Base-by-base conservation (phyloP, 768 basidiomycete genomes). In the Psilocybe cyanescens region DNA sequence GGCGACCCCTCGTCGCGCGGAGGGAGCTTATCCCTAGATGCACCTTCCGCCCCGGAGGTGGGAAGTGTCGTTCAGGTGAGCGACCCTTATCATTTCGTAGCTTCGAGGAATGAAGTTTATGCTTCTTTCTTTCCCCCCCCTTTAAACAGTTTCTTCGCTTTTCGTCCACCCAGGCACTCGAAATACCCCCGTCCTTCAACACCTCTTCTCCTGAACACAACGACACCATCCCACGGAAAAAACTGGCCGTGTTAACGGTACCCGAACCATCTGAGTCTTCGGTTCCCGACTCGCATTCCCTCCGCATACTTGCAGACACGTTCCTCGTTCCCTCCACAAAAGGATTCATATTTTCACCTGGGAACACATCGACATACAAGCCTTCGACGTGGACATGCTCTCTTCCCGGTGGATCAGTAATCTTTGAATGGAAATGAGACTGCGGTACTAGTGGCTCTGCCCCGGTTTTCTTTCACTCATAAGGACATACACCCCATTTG, bases 1-100 rank as follows among this genome's bases (percentile, higher is more conserved):
- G 91, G 91, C 3, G 90, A 89, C 67, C 90, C 89, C 1, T 85
- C 86, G 14, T 81, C 87, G 5, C 58, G 71, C 3, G 68, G 74
- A 5, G 91, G 91, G 2, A 80, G 81, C 3, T 79, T 92, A 12
- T 84, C 91, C 1, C 75, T 93, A 0, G 83, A 85, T 19, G 75
- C 83, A 1, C 74, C 79, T 19, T 75, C 74, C 12, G 83, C 87
- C 2, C 89, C 88, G 2, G 65, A 65, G 3, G 68, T 74, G 12
- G 87, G 85, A n/a, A 74, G 81, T 6, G 75, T 75, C 11, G 63
- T 64, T n/a, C 59, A 78, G 48, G 65, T 66, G 11, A 8, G 35
- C 3, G 6, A 35, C 3, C 6, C 33, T 11, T 6, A 7, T 11
- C 33, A 35, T 58, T n/a, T 44, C 39, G 16, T 39, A 35, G 33